Evolutionary conservation across 345 rosid genomes (phyloP).

Genomic region (Xanthoceras sorbifolium): DNA sequence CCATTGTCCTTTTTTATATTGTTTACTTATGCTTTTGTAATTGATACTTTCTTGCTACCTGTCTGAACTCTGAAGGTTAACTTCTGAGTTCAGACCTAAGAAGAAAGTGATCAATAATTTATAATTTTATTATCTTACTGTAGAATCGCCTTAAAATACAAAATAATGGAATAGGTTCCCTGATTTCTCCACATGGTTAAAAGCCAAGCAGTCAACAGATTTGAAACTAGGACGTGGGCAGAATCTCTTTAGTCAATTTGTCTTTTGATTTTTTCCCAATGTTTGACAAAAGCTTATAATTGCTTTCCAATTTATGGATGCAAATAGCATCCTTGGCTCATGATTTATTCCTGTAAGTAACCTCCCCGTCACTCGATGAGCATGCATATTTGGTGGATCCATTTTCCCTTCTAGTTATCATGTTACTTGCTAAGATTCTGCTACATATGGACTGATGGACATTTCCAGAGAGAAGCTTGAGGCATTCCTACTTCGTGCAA

Average conservation of each 20-base stretch:
- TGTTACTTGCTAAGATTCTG: not conserved
- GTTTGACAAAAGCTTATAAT: not conserved
- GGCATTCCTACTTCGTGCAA: conserved; percentile 70
- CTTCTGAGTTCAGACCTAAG: not conserved
- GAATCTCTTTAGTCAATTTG: not conserved
- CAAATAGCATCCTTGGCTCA: not conserved
- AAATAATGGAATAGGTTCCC: not conserved
- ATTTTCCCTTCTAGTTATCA: not conserved
- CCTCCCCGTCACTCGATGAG: not conserved
- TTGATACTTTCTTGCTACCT: not conserved
- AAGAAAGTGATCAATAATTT: not conserved
- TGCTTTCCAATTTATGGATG: not conserved
- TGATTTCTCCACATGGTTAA: not conserved
- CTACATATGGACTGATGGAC: conserved; percentile 20
- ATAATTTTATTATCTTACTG: not conserved
- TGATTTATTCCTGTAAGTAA: not conserved
- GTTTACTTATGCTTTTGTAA: not conserved
- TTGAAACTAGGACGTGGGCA: not conserved
- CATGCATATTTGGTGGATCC: not conserved
- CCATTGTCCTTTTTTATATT: not conserved
- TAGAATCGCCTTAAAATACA: not conserved
- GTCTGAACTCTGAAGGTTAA: not conserved
- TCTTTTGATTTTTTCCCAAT: not conserved
- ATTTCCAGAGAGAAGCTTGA: conserved; percentile 85
- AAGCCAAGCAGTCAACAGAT: not conserved